phyloP scores from a whole-genome alignment of 306 rosid genomes.

The Glycyrrhiza uralensis region DNA sequence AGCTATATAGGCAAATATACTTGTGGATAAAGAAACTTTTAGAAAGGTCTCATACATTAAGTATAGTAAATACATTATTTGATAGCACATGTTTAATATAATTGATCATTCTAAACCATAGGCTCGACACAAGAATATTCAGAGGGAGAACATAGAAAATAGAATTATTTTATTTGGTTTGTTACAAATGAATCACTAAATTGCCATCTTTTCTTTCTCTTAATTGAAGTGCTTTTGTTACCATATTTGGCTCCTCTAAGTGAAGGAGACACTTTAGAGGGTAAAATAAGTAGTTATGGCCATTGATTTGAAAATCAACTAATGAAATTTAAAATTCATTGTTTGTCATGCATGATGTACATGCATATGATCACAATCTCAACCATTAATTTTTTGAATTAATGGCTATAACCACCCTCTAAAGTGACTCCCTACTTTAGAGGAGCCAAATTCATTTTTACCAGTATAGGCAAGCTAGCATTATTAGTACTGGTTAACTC shows the following conservation, averaged over 20 bases:
- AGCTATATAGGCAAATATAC: background rate
- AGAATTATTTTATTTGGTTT: constrained; percentile 9
- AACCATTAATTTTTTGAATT: background rate
- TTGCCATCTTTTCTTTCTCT: background rate
- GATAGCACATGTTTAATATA: background rate
- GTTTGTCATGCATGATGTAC: background rate
- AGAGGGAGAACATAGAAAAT: background rate
- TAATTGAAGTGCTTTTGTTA: background rate
- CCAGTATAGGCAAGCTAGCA: background rate
- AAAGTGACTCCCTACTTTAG: background rate
- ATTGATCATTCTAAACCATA: background rate
- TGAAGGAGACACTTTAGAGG: background rate
- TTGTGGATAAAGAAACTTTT: background rate
- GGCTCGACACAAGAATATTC: background rate
- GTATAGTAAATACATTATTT: background rate
- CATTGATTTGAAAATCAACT: background rate
- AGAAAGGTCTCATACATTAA: background rate
- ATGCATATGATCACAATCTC: background rate
- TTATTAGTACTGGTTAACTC: background rate
- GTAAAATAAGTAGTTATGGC: background rate
- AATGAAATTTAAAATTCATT: background rate
- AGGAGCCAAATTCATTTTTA: background rate
- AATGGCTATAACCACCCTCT: background rate
- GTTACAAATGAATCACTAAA: background rate
- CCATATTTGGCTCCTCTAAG: background rate